Base-by-base conservation (phyloP, 345 rosid genomes). In the Salix exigua region DNA sequence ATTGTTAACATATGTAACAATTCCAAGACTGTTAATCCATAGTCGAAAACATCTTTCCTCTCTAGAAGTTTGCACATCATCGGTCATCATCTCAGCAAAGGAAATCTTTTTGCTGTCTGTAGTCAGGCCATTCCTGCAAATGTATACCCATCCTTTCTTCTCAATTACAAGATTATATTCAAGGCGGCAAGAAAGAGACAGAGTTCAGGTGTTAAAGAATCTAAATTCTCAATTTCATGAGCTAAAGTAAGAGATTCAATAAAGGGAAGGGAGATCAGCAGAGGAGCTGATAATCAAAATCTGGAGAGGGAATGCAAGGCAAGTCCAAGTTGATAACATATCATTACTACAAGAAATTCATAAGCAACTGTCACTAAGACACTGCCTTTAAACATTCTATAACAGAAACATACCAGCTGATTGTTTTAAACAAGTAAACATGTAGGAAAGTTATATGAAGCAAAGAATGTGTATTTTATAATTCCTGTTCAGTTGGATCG, bases 1-100 rank as follows among this genome's bases (percentile, higher is more conserved):
- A 77, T 93, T 90, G 75, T 91, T 93, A 77, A 90, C 90, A 81
- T 91, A 95, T 80, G 85, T 90, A 51, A 33, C 81, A 76, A 91
- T 85, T 75, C 96, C 96, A n/a, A 91, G 89, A 79, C 99, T 90
- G 80, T 91, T 95, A 81, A 95, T 93, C 98, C 99, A 95, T 64
- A 93, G 82, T 58, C 99, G 88, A 62, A 87, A 95, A 80, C 98
- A 93, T 86, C 97, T 89, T 83, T 93, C 97, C 66, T 95, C 96
- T 83, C 98, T 88, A 61, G 88, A 91, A 68, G 94, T 91, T 76
- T 87, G 91, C 51, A 84, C 83, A 83, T 95, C 98, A 73, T 93
- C 99, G 0, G 93, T 84, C 87, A 93, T 93, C 97, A 91, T 95
- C 89, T 93, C 97, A 5, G 97, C 97, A 77, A 86, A 95, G 67